Percentiles rank a stretch among this genome's conserved stretches.
Evolutionary conservation across 768 basidiomycete genomes (phyloP).

Genomic region (Termitomyces sp.): DNA sequence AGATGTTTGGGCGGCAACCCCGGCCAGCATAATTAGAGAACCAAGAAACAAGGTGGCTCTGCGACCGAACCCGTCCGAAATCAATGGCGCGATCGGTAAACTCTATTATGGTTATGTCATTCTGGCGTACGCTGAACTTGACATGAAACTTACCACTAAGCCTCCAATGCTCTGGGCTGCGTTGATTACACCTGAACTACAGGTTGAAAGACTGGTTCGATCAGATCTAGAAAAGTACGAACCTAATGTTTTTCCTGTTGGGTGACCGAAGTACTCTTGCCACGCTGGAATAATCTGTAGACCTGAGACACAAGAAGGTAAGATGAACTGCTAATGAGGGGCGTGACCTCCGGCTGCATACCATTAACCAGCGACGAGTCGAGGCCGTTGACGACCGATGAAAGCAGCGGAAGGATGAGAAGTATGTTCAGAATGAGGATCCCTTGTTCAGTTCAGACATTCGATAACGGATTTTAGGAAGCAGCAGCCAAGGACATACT

Average conservation of each 20-base stretch:
- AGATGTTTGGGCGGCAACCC: slow-evolving; percentile 53
- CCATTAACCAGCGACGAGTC: slow-evolving; percentile 66
- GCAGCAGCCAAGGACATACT: slow-evolving; percentile 30
- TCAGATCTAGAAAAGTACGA: neutral
- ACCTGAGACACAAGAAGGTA: slow-evolving; percentile 33
- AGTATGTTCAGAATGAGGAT: slow-evolving; percentile 56
- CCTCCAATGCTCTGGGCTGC: slow-evolving; percentile 63
- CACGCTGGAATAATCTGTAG: slow-evolving; percentile 67
- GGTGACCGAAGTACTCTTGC: slow-evolving; percentile 52
- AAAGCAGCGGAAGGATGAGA: slow-evolving; percentile 60
- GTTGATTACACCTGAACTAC: slow-evolving; percentile 51
- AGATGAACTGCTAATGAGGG: neutral
- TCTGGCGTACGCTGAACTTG: neutral
- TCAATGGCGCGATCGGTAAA: slow-evolving; percentile 58
- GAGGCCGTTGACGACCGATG: slow-evolving; percentile 62
- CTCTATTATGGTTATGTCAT: slow-evolving; percentile 31
- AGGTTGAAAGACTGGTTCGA: neutral
- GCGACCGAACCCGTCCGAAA: slow-evolving; percentile 62
- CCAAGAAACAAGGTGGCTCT: slow-evolving; percentile 58
- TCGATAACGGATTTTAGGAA: too few species aligned
- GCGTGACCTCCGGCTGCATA: slow-evolving; percentile 12
- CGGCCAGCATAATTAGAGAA: slow-evolving; percentile 59
- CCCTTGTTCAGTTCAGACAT: slow-evolving; percentile 29
- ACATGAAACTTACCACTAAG: slow-evolving; percentile 33
- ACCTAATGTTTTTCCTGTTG: slow-evolving; percentile 51